Base-by-base conservation (phyloP, 495 filamentous ascomycete genomes). In the Sordaria brevicollis region DNA sequence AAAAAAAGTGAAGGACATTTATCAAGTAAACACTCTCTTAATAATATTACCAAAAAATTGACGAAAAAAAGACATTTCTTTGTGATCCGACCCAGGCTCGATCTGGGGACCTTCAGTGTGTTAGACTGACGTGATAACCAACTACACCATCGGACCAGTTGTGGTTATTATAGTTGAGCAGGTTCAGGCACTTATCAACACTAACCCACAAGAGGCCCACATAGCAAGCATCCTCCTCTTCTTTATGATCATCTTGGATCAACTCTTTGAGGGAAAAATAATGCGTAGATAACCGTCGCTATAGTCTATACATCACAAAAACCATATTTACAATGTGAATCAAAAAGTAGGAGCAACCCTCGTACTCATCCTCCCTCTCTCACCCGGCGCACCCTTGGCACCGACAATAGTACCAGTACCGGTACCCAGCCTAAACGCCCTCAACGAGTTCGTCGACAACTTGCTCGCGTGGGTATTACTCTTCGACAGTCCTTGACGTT, bases 381-480 rank as follows among this genome's bases (percentile, higher is more conserved):
- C 54, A 8, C 33, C 67, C n/a, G n/a, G n/a, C n/a, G 13, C 11
- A 19, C 43, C 29, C 10, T 29, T 62, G 8, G 19, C 19, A 21
- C n/a, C 41, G 9, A 4, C 41, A 49, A 3, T 9, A 4, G 17
- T 15, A n/a, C n/a, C n/a, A 17, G 67, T 66, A 15, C 49, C 68
- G 68, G 43, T 71, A 11, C 72, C 70, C 39, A 78, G 54, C 29
- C 43, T 72, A 67, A 78, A 74, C 7, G 73, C 19, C 36, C 74
- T 67, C 66, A 76, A 69, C 37, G 74, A 78, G 34, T 68, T 76
- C n/a, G 73, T 78, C 49, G 74, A 76, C 29, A 71, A 17, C 19
- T 54, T 72, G 3, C 66, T 17, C 36, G 8, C 43, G 36, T 73
- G 19, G 4, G 19, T 49, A 39, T 39, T 15, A 39, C 37, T 39